Evolutionary conservation across 1,284 basidiomycete species (phyloP), one percentile per base, ranked within the genome.

Genomic region (Pseudozyma sp.): DNA sequence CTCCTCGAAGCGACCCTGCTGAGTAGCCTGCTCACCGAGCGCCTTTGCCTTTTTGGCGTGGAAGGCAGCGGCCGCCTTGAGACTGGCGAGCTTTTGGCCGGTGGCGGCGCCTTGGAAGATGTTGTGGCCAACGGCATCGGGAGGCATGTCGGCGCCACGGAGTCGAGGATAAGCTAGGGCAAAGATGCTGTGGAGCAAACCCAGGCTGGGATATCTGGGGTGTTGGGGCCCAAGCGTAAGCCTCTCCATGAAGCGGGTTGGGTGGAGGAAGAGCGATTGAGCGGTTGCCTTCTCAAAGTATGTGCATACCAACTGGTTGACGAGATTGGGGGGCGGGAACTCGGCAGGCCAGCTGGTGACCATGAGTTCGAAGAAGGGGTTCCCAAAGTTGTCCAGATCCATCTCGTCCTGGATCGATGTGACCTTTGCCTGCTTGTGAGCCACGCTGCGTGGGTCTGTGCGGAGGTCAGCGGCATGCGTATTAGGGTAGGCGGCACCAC

Each of bases 331-430:
- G 9, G 78, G 69, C 2, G 78, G 78, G 42, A 80, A 78, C 47
- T 80, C 78, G 13, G 70, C 52, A 17, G 78, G 78, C 78, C 78
- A 80, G 60, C 64, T 69, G 11, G 76, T 65, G 39, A 77, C 62
- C 56, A 78, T 69, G 48, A 80, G 69, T 56, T 79, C 67, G 37
- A 71, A 62, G 9, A 79, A 46, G 9, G 73, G 73, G 4, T 60
- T 54, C 54, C 60, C 47, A 49, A 62, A 51, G 46, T 64, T 49
- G 40, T 63, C 67, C 30, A 70, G 52, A 40, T 74, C 66, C 71
- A 74, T 68, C 35, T 57, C 62, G 19, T 68, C 71, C 47, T 69
- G 71, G 3, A 68, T 54, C 14, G 59, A 62, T 17, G 65, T 61
- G 43, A 74, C 66, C 57, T 69, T 74, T 40, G 71, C 71, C 48